A percentile compares a stretch with the other conserved stretches of the same genome.
Evolutionary conservation across 805 yeast genomes (phyloP).

Genomic region (Vanderwaltozyma polyspora): DNA sequence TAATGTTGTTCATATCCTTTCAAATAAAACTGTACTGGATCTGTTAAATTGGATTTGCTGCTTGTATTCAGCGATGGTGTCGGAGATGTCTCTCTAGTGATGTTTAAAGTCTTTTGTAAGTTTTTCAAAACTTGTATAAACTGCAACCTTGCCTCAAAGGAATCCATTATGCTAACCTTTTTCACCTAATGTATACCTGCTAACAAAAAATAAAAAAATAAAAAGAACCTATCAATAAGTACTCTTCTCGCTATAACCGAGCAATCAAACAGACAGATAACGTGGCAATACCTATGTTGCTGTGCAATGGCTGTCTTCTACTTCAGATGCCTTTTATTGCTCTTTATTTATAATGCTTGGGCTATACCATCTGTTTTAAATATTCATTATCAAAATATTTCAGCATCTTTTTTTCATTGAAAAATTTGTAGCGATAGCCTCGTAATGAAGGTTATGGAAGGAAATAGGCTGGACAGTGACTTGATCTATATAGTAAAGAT

Average conservation of each 20-base stretch:
- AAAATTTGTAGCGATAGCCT: too few species aligned
- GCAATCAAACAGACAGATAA: not conserved
- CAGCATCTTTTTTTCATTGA: too few species aligned
- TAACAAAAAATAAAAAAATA: not conserved
- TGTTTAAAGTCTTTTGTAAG: slow-evolving; percentile 41
- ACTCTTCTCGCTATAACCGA: not conserved
- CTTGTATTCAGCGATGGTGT: slow-evolving; percentile 28
- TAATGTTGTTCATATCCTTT: slow-evolving; percentile 20
- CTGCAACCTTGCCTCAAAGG: slow-evolving; percentile 75
- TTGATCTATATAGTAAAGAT: too few species aligned
- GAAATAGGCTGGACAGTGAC: too few species aligned
- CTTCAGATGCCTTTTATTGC: too few species aligned
- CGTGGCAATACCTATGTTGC: not conserved
- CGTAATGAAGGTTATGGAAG: too few species aligned
- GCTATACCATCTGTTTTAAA: too few species aligned
- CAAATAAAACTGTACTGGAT: slow-evolving; percentile 23
- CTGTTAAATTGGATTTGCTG: slow-evolving; percentile 1
- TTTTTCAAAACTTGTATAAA: slow-evolving; percentile 55
- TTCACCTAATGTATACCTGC: not conserved
- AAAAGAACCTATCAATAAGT: not conserved
- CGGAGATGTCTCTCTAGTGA: not conserved
- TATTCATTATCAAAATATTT: too few species aligned
- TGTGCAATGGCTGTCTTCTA: too few species aligned
- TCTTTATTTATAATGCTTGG: too few species aligned
- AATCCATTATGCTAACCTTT: slow-evolving; percentile 49